These are phyloP conservation scores for Dissoconium aciculare DNA, from an alignment of 2,329 filamentous ascomycete species.

Conservation along the genomic window DNA sequence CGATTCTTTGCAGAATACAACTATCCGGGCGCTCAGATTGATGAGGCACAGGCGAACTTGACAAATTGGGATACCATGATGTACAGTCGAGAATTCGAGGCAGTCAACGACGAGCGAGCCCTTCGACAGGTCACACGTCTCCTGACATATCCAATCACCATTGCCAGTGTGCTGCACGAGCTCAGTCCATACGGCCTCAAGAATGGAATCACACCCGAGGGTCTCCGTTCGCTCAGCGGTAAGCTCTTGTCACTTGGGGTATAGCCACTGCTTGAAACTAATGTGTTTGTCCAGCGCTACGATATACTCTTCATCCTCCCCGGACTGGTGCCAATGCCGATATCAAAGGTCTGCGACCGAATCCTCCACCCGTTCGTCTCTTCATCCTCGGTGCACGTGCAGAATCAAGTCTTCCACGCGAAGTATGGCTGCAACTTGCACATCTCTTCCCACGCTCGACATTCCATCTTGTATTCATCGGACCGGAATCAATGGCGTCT, in stretches of 20 bases:
- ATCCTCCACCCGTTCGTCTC: conserved; percentile 74
- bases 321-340: conserved; percentile 57
- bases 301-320: conserved; percentile 86
- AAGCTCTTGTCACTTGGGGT: conserved; percentile 27
- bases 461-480: conserved; percentile 86
- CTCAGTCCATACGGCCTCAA: conserved; percentile 81
- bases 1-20: conserved; percentile 88
- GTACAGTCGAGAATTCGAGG: conserved; percentile 81
- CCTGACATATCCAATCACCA: conserved; percentile 82
- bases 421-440: conserved; percentile 88
- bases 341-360: conserved; percentile 66
- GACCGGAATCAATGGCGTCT: conserved; percentile 89
- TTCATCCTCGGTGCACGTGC: conserved; percentile 91
- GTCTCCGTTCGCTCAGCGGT: conserved; percentile 88
- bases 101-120: conserved; percentile 76
- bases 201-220: conserved; percentile 69
- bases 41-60: conserved; percentile 90
- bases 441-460: conserved; percentile 86
- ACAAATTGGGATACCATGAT: conserved; percentile 97
- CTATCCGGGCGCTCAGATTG: conserved; percentile 76
- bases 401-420: conserved; percentile 88
- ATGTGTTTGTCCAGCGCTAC: conserved; percentile 48
- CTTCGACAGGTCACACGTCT: conserved; percentile 88
- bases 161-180: conserved; percentile 85
- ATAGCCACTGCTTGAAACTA: conserved; percentile 2